These are phyloP conservation scores for Candida stauntonica DNA, from an alignment of 805 yeast species.

Conservation along the genomic window DNA sequence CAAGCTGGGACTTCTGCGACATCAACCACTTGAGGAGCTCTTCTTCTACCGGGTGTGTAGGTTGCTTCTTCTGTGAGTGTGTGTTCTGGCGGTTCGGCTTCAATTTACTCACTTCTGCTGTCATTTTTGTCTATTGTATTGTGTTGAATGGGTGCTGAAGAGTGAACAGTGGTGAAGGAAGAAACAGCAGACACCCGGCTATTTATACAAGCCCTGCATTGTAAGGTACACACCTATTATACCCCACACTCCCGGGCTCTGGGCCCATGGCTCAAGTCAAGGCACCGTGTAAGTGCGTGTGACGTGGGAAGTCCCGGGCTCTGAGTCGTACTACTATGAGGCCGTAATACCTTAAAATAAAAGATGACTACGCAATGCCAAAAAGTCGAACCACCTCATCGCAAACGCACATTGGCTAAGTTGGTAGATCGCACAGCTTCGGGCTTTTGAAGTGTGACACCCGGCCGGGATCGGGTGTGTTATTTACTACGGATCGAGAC, in stretches of 20 bases:
- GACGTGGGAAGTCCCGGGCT: background rate
- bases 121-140: background rate
- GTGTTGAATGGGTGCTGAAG: background rate
- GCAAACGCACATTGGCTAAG: no score
- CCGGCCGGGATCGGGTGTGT: background rate
- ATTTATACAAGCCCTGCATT: background rate
- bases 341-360: background rate
- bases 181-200: background rate
- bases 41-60: constrained; percentile 5
- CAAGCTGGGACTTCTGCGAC: constrained; percentile 6
- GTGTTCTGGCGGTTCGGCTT: no score
- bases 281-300: no score
- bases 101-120: background rate
- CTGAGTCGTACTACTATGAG: background rate
- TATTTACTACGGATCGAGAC: constrained; percentile 1
- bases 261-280: no score
- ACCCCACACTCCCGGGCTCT: background rate
- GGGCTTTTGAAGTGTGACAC: background rate
- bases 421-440: no score
- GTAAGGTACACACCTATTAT: background rate
- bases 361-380: no score
- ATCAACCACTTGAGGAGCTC: constrained; percentile 8
- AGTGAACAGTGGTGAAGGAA: no score
- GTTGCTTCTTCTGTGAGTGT: no score
- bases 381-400: background rate